A percentile compares a stretch with the other conserved stretches of the same genome.
Evolutionary conservation across 108 stramenopile genomes (phyloP).

Genomic region (Phaeodactylum tricornutum): DNA sequence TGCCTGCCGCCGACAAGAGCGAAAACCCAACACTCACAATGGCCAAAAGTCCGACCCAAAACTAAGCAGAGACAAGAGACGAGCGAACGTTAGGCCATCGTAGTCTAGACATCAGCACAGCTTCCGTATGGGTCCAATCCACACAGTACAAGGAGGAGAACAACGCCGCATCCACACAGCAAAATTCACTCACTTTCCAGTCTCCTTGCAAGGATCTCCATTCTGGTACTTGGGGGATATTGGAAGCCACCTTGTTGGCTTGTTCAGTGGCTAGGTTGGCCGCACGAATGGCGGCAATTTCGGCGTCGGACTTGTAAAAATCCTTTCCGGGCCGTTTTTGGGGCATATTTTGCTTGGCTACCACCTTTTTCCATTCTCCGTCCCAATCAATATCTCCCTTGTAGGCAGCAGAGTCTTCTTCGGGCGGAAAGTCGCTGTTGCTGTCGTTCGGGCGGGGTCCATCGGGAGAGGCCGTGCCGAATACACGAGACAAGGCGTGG

Average conservation of each 20-base stretch:
- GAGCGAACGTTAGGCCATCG: not conserved
- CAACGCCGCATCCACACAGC: too few species aligned
- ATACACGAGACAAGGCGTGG: too few species aligned
- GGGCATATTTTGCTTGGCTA: slow-evolving; percentile 14
- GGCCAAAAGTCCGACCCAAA: slow-evolving; percentile 42
- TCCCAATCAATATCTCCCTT: slow-evolving; percentile 38
- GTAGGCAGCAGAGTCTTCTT: too few species aligned
- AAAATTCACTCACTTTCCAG: slow-evolving; percentile 19
- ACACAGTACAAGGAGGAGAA: not conserved
- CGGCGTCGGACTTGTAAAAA: slow-evolving; percentile 49
- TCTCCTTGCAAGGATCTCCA: slow-evolving; percentile 26
- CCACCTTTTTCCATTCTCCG: slow-evolving; percentile 55
- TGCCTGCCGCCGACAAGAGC: slow-evolving; percentile 8
- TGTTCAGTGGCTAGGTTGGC: slow-evolving; percentile 28
- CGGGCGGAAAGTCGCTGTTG: not conserved
- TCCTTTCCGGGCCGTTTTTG: slow-evolving; percentile 35
- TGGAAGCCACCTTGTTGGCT: slow-evolving; percentile 5
- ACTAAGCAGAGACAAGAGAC: slow-evolving; percentile 7
- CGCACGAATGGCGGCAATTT: slow-evolving; percentile 40
- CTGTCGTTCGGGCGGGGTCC: not conserved
- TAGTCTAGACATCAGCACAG: not conserved
- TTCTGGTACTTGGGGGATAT: slow-evolving; percentile 11
- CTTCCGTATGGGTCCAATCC: not conserved
- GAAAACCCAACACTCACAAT: slow-evolving; percentile 27
- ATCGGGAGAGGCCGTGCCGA: too few species aligned